Evolutionary conservation across 2,329 filamentous ascomycete species (phyloP).

Genomic region (Alternaria ventricosa): DNA sequence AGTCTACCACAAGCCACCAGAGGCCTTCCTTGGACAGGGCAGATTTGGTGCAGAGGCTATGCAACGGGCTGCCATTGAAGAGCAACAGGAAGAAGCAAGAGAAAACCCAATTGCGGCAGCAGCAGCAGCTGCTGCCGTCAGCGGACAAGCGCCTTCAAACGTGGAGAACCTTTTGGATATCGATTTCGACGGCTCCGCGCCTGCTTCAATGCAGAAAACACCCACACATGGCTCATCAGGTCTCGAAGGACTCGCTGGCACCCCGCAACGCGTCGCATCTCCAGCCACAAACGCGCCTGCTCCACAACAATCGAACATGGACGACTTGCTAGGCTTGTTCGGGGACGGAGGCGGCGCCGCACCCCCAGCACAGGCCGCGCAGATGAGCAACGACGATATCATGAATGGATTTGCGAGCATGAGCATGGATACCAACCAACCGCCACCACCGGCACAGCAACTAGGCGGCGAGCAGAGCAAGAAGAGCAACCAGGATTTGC

Average conservation of each 20-base stretch:
- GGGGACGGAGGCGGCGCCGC: slow-evolving; percentile 48
- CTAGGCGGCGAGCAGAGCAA: slow-evolving; percentile 60
- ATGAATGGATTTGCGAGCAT: slow-evolving; percentile 84
- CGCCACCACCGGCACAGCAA: slow-evolving; percentile 69
- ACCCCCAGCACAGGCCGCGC: slow-evolving; percentile 40
- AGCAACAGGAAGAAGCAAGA: slow-evolving; percentile 87
- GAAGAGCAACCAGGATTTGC: slow-evolving; percentile 63
- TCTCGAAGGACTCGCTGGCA: slow-evolving; percentile 64
- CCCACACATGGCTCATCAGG: slow-evolving; percentile 58
- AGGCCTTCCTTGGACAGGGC: slow-evolving; percentile 97
- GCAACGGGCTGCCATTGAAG: slow-evolving; percentile 93
- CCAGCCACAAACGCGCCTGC: slow-evolving; percentile 58
- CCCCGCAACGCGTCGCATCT: slow-evolving; percentile 72
- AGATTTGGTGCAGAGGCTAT: slow-evolving; percentile 93
- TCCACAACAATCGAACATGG: slow-evolving; percentile 67
- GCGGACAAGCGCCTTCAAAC: slow-evolving; percentile 71
- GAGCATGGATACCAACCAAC: slow-evolving; percentile 71
- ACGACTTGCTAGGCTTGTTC: slow-evolving; percentile 79
- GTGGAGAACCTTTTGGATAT: slow-evolving; percentile 95
- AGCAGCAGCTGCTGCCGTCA: slow-evolving; percentile 68
- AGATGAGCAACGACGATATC: slow-evolving; percentile 61
- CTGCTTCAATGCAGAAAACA: slow-evolving; percentile 79
- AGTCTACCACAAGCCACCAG: slow-evolving; percentile 97
- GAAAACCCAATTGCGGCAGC: slow-evolving; percentile 94
- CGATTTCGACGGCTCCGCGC: slow-evolving; percentile 91